Percentiles rank a stretch among this genome's conserved stretches.
Conservation (phyloP, 1,139 yeast species). For the Blastobotrys aristatus region DNA sequence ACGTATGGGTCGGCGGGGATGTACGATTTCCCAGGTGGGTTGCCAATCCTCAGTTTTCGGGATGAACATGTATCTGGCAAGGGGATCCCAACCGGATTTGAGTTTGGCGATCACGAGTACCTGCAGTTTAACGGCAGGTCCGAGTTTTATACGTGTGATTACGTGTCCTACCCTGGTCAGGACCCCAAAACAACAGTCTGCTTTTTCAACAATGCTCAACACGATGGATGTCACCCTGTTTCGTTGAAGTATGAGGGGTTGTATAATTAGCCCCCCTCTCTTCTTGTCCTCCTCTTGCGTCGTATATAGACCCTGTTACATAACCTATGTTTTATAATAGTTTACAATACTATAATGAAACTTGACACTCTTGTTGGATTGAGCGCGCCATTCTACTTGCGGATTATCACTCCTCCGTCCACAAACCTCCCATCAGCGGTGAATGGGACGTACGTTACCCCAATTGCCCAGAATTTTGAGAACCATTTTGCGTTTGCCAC, state of each 20-base stretch:
- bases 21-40: background rate
- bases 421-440: too few species aligned
- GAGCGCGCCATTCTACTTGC: too few species aligned
- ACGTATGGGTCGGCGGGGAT: constrained; percentile 1
- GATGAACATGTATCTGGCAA: background rate
- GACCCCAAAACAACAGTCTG: background rate
- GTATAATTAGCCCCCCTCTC: background rate
- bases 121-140: background rate
- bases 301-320: too few species aligned
- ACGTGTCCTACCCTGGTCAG: background rate
- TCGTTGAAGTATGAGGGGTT: background rate
- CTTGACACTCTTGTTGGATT: too few species aligned
- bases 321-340: too few species aligned
- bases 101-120: background rate
- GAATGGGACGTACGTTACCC: too few species aligned
- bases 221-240: background rate
- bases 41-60: background rate
- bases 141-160: background rate
- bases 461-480: too few species aligned
- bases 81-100: background rate
- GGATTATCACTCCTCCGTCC: too few species aligned
- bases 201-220: too few species aligned
- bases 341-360: too few species aligned
- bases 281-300: too few species aligned
- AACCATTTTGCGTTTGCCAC: too few species aligned